These are phyloP conservation scores for Colletotrichum chrysophilum DNA, from an alignment of 2,329 filamentous ascomycete species.

Conservation along the genomic window DNA sequence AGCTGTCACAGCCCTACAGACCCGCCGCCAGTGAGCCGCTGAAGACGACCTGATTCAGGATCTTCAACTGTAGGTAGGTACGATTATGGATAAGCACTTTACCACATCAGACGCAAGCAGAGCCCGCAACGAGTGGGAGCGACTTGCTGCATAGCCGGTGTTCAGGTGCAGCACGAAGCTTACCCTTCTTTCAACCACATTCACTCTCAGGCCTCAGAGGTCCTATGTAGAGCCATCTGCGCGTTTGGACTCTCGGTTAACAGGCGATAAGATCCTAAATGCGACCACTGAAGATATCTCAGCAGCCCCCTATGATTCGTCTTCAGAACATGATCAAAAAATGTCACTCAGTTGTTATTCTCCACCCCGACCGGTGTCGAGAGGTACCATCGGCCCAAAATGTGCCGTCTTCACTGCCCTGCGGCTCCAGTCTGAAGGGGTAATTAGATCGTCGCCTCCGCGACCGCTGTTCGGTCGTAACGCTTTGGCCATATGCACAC, in stretches of 20 bases:
- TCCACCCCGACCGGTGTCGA: neutral
- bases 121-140: neutral
- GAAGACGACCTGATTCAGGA: neutral
- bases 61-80: neutral
- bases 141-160: neutral
- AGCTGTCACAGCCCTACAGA: conserved; percentile 4
- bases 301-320: neutral
- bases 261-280: neutral
- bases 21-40: neutral
- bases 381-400: neutral
- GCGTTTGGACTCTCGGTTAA: neutral
- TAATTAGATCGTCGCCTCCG: neutral
- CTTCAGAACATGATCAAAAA: neutral
- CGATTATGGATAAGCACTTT: neutral
- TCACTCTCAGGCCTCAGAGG: neutral
- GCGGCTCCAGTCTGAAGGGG: neutral
- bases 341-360: neutral
- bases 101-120: neutral
- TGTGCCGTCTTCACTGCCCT: neutral
- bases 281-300: neutral
- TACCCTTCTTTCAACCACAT: neutral
- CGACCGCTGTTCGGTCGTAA: neutral
- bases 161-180: neutral
- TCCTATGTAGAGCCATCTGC: neutral
- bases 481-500: neutral